These are phyloP conservation scores for Nannochloropsis gaditana DNA, from an alignment of 108 stramenopile genomes.

Conservation along the genomic window DNA sequence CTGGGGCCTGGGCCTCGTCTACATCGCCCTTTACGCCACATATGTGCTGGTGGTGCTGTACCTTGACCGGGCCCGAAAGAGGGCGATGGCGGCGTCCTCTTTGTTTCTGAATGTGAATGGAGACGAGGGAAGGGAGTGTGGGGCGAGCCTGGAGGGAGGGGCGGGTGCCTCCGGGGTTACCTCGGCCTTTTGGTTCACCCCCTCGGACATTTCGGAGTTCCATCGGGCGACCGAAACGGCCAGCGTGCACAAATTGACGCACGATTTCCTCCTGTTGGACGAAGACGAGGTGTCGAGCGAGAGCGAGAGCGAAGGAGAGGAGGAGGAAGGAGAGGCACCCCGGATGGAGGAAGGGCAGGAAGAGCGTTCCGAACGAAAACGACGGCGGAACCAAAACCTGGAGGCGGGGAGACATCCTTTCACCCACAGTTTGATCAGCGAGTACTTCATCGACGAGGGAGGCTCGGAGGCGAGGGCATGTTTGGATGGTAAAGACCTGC, in stretches of 20 bases:
- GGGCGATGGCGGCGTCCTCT: not conserved
- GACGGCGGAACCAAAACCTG: not conserved
- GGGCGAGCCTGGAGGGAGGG: too few relatives aligned
- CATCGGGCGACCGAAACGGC: not conserved
- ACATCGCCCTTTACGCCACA: constrained; percentile 25
- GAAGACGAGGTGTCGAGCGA: not conserved
- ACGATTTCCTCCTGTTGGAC: constrained; percentile 2
- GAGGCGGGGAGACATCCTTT: not conserved
- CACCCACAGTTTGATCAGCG: constrained; percentile 17
- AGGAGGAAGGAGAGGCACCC: not conserved
- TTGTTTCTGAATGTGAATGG: not conserved
- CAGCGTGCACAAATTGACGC: constrained; percentile 12
- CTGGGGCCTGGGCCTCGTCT: constrained; percentile 21
- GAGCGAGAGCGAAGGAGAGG: not conserved
- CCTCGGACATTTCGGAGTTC: not conserved
- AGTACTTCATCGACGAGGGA: not conserved
- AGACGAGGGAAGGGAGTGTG: not conserved
- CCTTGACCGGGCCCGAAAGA: not conserved
- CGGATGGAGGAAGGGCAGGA: not conserved
- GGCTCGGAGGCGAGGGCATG: not conserved
- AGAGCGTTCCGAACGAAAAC: not conserved
- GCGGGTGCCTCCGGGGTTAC: not conserved
- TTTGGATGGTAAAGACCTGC: not conserved
- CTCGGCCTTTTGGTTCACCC: constrained; percentile 20
- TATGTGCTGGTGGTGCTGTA: constrained; percentile 38